Evolutionary conservation across 768 basidiomycete species (phyloP).

Genomic region (Sarcodon sp.): DNA sequence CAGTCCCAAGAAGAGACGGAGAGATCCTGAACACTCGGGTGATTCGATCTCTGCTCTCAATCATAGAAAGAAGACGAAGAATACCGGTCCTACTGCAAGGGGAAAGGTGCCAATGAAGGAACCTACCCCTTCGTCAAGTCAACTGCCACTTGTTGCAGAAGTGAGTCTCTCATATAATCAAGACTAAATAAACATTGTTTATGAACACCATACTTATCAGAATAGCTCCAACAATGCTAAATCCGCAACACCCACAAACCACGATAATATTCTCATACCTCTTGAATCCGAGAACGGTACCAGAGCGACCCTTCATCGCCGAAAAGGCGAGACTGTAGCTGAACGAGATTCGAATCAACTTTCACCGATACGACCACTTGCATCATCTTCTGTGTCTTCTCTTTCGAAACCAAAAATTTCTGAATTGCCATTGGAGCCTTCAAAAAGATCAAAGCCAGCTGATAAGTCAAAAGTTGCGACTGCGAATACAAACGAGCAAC

Average conservation of each 20-base stretch:
- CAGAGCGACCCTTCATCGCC: neutral
- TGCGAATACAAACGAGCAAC: too few species aligned
- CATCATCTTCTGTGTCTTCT: neutral
- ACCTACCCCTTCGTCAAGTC: constrained; percentile 9
- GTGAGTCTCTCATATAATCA: neutral
- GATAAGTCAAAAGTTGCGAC: too few species aligned
- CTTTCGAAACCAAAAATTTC: too few species aligned
- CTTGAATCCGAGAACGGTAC: too few species aligned
- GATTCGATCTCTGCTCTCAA: neutral
- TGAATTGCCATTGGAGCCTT: too few species aligned
- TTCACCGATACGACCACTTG: neutral
- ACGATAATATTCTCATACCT: constrained; percentile 1
- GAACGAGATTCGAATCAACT: neutral
- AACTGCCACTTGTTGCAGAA: neutral
- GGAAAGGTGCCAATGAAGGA: constrained; percentile 8
- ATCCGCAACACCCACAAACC: neutral
- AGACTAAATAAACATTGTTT: neutral
- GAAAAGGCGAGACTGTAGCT: too few species aligned
- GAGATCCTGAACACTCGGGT: too few species aligned
- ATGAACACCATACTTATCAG: neutral
- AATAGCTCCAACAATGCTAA: neutral
- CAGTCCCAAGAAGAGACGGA: neutral
- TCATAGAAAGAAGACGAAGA: constrained; percentile 7
- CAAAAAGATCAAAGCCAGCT: too few species aligned
- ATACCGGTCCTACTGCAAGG: constrained; percentile 5